phyloP scores from a whole-genome alignment of 148 eudicot genomes.

The Talinum fruticosum region DNA sequence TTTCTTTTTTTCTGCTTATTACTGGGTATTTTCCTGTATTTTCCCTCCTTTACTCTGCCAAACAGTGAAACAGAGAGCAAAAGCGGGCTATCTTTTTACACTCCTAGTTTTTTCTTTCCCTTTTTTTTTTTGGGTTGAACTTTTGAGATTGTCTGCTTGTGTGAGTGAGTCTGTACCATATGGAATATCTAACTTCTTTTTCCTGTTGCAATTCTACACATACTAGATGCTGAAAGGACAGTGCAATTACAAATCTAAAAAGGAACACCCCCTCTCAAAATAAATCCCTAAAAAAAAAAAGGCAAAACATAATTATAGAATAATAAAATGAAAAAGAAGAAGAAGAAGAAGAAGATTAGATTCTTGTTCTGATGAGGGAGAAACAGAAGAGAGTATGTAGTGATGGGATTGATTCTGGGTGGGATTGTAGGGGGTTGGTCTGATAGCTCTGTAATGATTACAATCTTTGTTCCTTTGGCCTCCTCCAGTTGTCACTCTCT shows the following conservation, averaged over 20 bases:
- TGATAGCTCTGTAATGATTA: slow-evolving; percentile 46
- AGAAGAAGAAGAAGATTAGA: neutral
- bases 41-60: slow-evolving; percentile 16
- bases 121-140: neutral
- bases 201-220: slow-evolving; percentile 26
- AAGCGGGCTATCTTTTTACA: slow-evolving; percentile 55
- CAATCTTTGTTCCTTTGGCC: slow-evolving; percentile 48
- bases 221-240: slow-evolving; percentile 40
- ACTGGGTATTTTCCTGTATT: neutral
- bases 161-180: slow-evolving; percentile 39
- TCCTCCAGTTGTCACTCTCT: slow-evolving; percentile 48
- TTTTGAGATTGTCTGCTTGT: slow-evolving; percentile 55
- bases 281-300: neutral
- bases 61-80: slow-evolving; percentile 22
- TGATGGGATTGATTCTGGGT: slow-evolving; percentile 29
- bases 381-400: slow-evolving; percentile 18
- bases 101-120: slow-evolving; percentile 27
- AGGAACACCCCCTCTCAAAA: neutral
- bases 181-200: slow-evolving; percentile 42
- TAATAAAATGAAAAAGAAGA: neutral
- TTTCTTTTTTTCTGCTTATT: neutral
- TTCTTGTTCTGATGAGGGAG: slow-evolving; percentile 8
- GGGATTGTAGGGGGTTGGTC: slow-evolving; percentile 13
- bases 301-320: neutral
- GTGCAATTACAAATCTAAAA: slow-evolving; percentile 28